phyloP scores from a whole-genome alignment of 805 yeast species.

The Phaffomyces thermotolerans region DNA sequence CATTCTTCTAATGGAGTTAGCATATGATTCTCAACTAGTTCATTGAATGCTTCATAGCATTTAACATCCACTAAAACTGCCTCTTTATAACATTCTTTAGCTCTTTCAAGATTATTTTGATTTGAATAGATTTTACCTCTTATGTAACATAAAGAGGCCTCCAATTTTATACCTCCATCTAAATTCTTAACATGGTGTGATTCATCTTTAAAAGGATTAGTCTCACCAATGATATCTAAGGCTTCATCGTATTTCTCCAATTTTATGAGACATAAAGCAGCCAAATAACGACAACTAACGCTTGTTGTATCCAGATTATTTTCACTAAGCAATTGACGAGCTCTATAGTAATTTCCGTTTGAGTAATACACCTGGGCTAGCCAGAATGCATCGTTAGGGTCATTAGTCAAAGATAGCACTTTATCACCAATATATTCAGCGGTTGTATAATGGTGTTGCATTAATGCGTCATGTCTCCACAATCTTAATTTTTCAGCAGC shows the following conservation, averaged over 20 bases:
- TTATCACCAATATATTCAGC: conserved; percentile 92
- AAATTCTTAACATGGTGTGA: conserved; percentile 35
- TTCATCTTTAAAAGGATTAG: conserved; percentile 56
- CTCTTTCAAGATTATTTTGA: conserved; percentile 77
- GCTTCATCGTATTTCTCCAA: conserved; percentile 84
- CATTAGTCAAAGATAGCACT: conserved; percentile 72
- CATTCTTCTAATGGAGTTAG: conserved; percentile 83
- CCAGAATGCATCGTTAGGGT: conserved; percentile 95
- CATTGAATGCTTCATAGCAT: conserved; percentile 89
- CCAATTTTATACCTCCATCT: conserved; percentile 83
- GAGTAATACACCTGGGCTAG: conserved; percentile 82
- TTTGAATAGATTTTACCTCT: conserved; percentile 79
- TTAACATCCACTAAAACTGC: conserved; percentile 84
- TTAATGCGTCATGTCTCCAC: conserved; percentile 90
- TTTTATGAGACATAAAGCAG: conserved; percentile 66
- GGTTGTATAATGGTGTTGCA: conserved; percentile 86
- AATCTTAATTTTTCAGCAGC: conserved; percentile 80
- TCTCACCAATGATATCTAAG: conserved; percentile 73
- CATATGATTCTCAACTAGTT: conserved; percentile 61
- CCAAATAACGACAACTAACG: conserved; percentile 73
- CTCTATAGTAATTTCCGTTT: conserved; percentile 71
- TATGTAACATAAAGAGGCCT: conserved; percentile 78
- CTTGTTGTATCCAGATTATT: conserved; percentile 46
- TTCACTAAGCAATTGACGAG: conserved; percentile 59
- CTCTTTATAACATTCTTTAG: conserved; percentile 80